Conservation (phyloP, 352 stramenopile genomes). For the Globisporangium heterothallicum region DNA sequence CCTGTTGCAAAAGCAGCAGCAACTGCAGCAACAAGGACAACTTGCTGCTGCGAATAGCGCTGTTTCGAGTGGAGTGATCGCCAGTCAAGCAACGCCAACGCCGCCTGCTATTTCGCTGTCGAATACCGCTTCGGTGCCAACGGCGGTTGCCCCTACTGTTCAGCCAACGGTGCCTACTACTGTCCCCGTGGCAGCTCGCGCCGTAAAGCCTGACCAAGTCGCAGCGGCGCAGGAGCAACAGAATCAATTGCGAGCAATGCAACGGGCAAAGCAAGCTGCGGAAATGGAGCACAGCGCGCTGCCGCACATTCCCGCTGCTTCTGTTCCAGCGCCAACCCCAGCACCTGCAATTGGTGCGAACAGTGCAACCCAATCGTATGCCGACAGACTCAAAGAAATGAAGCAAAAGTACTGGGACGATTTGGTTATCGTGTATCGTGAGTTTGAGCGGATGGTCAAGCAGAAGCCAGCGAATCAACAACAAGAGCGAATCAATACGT, state of each 20-base stretch:
- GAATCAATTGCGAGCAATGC: conserved; percentile 51
- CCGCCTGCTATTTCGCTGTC: conserved; percentile 26
- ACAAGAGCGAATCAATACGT: conserved; percentile 77
- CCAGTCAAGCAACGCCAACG: conserved; percentile 24
- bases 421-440: conserved; percentile 75
- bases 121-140: conserved; percentile 36
- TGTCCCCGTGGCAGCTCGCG: conserved; percentile 20
- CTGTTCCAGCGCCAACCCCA: conserved; percentile 9
- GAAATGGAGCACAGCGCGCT: conserved; percentile 41
- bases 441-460: conserved; percentile 83
- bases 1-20: conserved; percentile 70
- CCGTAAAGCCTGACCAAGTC: conserved; percentile 57
- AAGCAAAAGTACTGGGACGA: conserved; percentile 83
- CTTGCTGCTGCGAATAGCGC: conserved; percentile 16
- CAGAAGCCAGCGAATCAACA: conserved; percentile 75
- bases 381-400: conserved; percentile 66
- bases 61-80: conserved; percentile 23
- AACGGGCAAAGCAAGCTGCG: conserved; percentile 49
- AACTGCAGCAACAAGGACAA: conserved; percentile 48
- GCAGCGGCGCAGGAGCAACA: conserved; percentile 53
- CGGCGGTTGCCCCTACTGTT: conserved; percentile 8
- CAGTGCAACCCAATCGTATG: conserved; percentile 37
- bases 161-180: conserved; percentile 19
- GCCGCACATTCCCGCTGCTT: conserved; percentile 21
- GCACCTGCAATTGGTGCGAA: conserved; percentile 13